phyloP scores from a whole-genome alignment of 1,284 basidiomycete species.

The Tranzscheliella williamsii region DNA sequence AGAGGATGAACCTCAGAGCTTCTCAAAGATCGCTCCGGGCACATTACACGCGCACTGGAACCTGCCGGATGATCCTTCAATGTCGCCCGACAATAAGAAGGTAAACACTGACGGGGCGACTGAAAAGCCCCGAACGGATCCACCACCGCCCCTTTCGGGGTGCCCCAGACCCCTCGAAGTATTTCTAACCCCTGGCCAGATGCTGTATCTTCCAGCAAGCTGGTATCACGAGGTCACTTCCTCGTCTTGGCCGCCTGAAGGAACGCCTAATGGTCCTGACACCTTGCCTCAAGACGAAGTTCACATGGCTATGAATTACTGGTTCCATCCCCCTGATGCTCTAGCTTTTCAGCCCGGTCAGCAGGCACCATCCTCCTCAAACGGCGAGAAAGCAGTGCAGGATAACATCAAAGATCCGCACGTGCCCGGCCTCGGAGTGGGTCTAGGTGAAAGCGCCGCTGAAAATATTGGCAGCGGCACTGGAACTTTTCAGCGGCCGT shows the following conservation, averaged over 20 bases:
- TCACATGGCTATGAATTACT: conserved; percentile 60
- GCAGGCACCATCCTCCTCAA: not conserved
- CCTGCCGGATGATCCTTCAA: conserved; percentile 25
- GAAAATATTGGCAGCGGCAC: conserved; percentile 15
- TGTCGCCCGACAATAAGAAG: too few relatives aligned
- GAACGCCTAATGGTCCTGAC: not conserved
- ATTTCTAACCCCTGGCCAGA: conserved; percentile 52
- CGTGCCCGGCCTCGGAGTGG: conserved; percentile 15
- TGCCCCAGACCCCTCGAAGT: conserved; percentile 56
- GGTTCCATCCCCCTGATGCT: conserved; percentile 59
- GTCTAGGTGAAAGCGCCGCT: conserved; percentile 14
- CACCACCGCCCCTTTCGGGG: too few relatives aligned
- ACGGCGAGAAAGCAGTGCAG: conserved; percentile 1
- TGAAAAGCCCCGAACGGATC: too few relatives aligned
- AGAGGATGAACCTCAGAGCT: conserved; percentile 50
- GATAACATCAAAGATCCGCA: conserved; percentile 1
- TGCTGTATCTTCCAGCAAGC: conserved; percentile 59
- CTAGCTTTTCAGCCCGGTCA: conserved; percentile 28
- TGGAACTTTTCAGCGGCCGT: conserved; percentile 32
- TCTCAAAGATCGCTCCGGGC: conserved; percentile 47
- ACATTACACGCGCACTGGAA: conserved; percentile 45
- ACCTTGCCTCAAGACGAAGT: conserved; percentile 11
- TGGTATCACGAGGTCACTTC: conserved; percentile 61
- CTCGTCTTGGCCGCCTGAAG: conserved; percentile 15
- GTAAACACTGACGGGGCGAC: too few relatives aligned